phyloP scores from a whole-genome alignment of 441 rosid species.

The Hura crepitans region DNA sequence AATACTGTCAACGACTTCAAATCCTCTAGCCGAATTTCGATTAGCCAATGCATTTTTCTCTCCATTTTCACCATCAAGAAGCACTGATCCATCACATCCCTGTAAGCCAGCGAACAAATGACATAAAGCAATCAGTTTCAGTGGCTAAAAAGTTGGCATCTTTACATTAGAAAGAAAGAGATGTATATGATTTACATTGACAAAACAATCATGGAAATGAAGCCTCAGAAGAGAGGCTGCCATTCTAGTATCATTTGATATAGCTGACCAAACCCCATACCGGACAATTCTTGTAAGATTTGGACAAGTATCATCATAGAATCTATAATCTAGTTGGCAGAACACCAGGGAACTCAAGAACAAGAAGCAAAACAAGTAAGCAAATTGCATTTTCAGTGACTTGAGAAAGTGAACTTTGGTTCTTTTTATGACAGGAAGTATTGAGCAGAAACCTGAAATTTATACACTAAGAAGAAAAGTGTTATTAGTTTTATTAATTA shows the following conservation, averaged over 20 bases:
- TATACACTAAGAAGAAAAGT: conserved; percentile 29
- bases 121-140: not conserved
- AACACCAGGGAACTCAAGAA: conserved; percentile 29
- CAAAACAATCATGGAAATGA: conserved; percentile 71
- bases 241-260: conserved; percentile 55
- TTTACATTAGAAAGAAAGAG: not conserved
- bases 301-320: conserved; percentile 48
- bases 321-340: conserved; percentile 51
- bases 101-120: conserved; percentile 11
- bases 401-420: not conserved
- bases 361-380: conserved; percentile 28
- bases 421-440: conserved; percentile 10
- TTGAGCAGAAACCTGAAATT: conserved; percentile 22
- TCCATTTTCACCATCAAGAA: conserved; percentile 47
- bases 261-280: conserved; percentile 43
- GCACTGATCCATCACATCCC: conserved; percentile 68
- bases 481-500: not conserved
- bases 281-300: conserved; percentile 36
- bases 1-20: conserved; percentile 56
- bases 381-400: conserved; percentile 16
- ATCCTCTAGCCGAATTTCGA: conserved; percentile 57
- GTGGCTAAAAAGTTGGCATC: not conserved
- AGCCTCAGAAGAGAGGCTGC: conserved; percentile 66
- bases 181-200: conserved; percentile 38
- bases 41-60: conserved; percentile 50